Evolutionary conservation across 2,329 filamentous ascomycete genomes (phyloP).

Genomic region (Clarireedia monteithiana): DNA sequence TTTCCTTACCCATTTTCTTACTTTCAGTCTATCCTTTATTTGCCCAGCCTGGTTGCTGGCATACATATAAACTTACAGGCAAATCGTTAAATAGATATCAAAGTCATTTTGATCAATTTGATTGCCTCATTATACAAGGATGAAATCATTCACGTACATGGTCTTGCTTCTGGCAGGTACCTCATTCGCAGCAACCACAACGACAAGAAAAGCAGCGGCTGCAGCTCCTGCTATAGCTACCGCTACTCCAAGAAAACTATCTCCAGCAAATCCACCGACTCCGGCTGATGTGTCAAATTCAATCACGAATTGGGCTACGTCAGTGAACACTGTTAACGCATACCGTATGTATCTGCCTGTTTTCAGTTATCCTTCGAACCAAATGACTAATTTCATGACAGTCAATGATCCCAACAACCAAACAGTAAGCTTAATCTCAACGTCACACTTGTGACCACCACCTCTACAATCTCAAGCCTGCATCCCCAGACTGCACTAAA

Average conservation of each 20-base stretch:
- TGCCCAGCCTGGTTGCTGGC: slow-evolving; percentile 3
- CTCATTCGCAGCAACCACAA: neutral
- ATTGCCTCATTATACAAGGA: neutral
- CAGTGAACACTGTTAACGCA: slow-evolving; percentile 15
- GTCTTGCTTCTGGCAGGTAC: neutral
- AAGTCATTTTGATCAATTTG: neutral
- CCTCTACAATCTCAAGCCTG: neutral
- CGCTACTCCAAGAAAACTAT: slow-evolving; percentile 5
- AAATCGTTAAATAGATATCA: neutral
- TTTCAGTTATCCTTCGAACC: neutral
- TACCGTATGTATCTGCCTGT: slow-evolving; percentile 7
- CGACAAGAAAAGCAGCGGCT: neutral
- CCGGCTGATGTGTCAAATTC: slow-evolving; percentile 13
- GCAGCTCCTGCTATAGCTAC: neutral
- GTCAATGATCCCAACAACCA: slow-evolving; percentile 7
- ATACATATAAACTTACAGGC: neutral
- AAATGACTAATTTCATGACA: neutral
- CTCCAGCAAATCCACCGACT: slow-evolving; percentile 13
- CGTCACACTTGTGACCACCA: neutral
- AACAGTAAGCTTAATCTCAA: neutral
- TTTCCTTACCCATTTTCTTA: neutral
- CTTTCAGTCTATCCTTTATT: neutral
- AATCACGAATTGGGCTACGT: slow-evolving; percentile 13
- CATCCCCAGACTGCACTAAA: neutral
- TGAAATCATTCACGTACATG: neutral